These are phyloP conservation scores for Aristolochia californica DNA, from an alignment of 164 flowering plant genomes.

Conservation along the genomic window DNA sequence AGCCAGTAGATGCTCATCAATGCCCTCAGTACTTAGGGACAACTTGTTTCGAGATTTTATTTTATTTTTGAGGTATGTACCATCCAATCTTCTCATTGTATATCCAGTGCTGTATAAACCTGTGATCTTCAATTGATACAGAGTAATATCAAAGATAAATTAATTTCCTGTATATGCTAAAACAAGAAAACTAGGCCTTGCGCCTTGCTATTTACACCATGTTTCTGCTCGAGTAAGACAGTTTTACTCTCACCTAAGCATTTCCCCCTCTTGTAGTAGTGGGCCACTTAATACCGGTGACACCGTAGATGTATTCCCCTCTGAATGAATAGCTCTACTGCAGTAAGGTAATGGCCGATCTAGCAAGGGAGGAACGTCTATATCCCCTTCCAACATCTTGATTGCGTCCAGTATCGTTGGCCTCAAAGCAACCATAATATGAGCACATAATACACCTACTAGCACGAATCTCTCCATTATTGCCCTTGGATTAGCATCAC, in stretches of 20 bases:
- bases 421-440: slow-evolving; percentile 80
- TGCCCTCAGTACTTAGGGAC: not conserved
- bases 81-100: not conserved
- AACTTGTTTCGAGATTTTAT: not conserved
- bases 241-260: slow-evolving; percentile 34
- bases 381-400: slow-evolving; percentile 83
- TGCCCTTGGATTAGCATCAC: slow-evolving; percentile 28
- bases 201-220: not conserved
- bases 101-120: no score
- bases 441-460: slow-evolving; percentile 80
- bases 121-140: no score
- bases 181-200: not conserved
- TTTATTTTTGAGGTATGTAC: not conserved
- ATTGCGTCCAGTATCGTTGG: slow-evolving; percentile 66
- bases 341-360: slow-evolving; percentile 62
- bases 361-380: slow-evolving; percentile 69
- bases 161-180: no score
- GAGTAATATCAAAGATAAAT: no score
- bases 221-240: not conserved
- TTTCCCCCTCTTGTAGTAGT: slow-evolving; percentile 26
- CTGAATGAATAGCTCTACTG: slow-evolving; percentile 26
- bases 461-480: slow-evolving; percentile 64
- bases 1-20: not conserved
- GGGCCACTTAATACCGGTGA: slow-evolving; percentile 42
- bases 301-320: slow-evolving; percentile 34